A percentile compares a stretch with the other conserved stretches of the same genome.
phyloP scores from a whole-genome alignment of 78 protist genomes.

The Speleostelium caveatum region DNA sequence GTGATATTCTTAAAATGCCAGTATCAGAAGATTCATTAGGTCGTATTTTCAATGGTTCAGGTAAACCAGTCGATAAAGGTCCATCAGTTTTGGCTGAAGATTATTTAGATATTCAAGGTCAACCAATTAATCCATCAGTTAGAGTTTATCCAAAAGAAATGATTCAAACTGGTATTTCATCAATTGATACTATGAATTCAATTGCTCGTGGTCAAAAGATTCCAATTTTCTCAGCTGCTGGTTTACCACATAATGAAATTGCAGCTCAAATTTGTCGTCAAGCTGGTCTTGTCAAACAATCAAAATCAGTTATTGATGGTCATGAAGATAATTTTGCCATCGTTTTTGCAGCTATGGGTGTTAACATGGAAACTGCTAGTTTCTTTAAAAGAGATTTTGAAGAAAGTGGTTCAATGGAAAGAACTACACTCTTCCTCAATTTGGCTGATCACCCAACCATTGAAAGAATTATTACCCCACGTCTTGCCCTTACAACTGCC shows the following conservation, averaged over 20 bases:
- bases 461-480: slow-evolving; percentile 99
- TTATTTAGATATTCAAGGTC: slow-evolving; percentile 97
- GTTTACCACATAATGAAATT: slow-evolving; percentile 99
- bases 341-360: slow-evolving; percentile 99
- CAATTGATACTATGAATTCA: slow-evolving; percentile 99
- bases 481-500: slow-evolving; percentile 99
- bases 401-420: slow-evolving; percentile 98
- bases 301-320: slow-evolving; percentile 78
- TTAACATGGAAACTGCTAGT: slow-evolving; percentile 99
- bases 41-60: slow-evolving; percentile 99
- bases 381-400: slow-evolving; percentile 99
- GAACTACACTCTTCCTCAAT: slow-evolving; percentile 98
- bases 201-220: slow-evolving; percentile 99
- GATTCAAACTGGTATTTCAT: slow-evolving; percentile 99
- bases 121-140: slow-evolving; percentile 98
- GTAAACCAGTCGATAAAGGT: slow-evolving; percentile 99
- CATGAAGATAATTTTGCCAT: slow-evolving; percentile 98
- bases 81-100: slow-evolving; percentile 98
- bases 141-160: slow-evolving; percentile 99
- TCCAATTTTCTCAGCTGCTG: slow-evolving; percentile 99
- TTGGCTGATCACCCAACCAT: slow-evolving; percentile 99
- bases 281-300: slow-evolving; percentile 97
- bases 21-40: slow-evolving; percentile 99
- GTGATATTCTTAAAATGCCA: slow-evolving; percentile 94
- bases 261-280: slow-evolving; percentile 99